Conservation (phyloP, 768 basidiomycete species). For the Tricholoma sp. region DNA sequence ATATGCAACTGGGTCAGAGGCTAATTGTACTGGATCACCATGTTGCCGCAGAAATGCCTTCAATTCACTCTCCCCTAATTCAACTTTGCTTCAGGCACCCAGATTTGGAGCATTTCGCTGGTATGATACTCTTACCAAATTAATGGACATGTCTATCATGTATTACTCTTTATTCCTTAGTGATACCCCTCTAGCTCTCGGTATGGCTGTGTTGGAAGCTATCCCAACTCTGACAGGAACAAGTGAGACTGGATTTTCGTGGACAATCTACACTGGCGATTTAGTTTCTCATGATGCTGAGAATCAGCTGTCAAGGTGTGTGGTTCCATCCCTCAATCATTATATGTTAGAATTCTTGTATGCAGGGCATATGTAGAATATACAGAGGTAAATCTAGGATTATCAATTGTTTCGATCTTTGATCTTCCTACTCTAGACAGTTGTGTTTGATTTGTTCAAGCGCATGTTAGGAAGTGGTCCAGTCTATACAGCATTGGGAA, state of each 20-base stretch:
- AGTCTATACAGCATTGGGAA: conserved; percentile 72
- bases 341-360: background rate
- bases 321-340: background rate
- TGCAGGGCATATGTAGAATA: conserved; percentile 54
- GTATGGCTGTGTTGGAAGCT: conserved; percentile 53
- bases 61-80: conserved; percentile 46
- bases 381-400: conserved; percentile 43
- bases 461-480: conserved; percentile 57
- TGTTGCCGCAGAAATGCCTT: conserved; percentile 59
- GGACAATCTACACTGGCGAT: conserved; percentile 69
- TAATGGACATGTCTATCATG: background rate
- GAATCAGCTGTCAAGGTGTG: conserved; percentile 56
- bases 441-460: conserved; percentile 65
- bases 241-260: conserved; percentile 54
- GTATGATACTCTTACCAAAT: conserved; percentile 22
- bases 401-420: background rate
- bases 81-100: conserved; percentile 53
- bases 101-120: conserved; percentile 63
- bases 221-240: conserved; percentile 66
- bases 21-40: conserved; percentile 51
- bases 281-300: conserved; percentile 67
- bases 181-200: conserved; percentile 61
- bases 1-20: conserved; percentile 64
- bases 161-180: conserved; percentile 22
- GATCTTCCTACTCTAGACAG: conserved; percentile 33